Percentiles rank a stretch among this genome's conserved stretches.
phyloP scores from a whole-genome alignment of 2,329 filamentous ascomycete genomes.

The Plectosphaerella sp. region DNA sequence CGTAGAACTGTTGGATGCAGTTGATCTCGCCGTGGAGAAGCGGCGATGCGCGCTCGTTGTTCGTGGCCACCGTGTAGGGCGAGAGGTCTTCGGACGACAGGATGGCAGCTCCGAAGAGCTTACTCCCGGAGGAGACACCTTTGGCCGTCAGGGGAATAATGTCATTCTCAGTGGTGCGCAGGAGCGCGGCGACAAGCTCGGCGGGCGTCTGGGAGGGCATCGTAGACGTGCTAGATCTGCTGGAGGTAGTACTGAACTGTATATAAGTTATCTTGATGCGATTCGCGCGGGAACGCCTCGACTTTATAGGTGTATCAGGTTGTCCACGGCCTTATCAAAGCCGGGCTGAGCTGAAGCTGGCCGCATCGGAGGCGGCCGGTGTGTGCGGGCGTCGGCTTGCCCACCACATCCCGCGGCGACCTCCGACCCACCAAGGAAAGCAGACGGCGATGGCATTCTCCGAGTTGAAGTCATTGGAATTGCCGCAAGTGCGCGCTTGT shows the following conservation, averaged over 20 bases:
- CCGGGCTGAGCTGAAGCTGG: background rate
- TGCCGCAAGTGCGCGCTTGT: no score
- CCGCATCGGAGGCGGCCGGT: slow-evolving; percentile 10
- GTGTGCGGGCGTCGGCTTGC: no score
- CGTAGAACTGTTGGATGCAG: slow-evolving; percentile 56
- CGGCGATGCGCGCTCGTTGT: slow-evolving; percentile 50
- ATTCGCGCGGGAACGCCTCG: no score
- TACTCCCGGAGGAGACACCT: slow-evolving; percentile 48
- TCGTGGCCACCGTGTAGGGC: slow-evolving; percentile 46
- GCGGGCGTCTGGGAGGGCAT: slow-evolving; percentile 6
- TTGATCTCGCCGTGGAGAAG: slow-evolving; percentile 57
- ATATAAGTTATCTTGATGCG: no score
- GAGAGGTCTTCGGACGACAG: slow-evolving; percentile 34
- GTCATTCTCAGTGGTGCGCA: slow-evolving; percentile 35
- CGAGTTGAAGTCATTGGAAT: no score
- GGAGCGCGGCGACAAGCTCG: slow-evolving; percentile 32
- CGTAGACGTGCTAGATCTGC: background rate
- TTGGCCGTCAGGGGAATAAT: slow-evolving; percentile 47
- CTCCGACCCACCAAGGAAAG: slow-evolving; percentile 7
- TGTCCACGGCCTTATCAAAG: no score
- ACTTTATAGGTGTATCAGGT: no score
- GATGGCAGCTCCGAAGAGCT: slow-evolving; percentile 54
- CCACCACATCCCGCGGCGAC: slow-evolving; percentile 9
- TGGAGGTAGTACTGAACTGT: no score
- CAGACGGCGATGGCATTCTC: no score